phyloP scores from a whole-genome alignment of 192 early-diverging fungal genomes.

The Coemansia asiatica region DNA sequence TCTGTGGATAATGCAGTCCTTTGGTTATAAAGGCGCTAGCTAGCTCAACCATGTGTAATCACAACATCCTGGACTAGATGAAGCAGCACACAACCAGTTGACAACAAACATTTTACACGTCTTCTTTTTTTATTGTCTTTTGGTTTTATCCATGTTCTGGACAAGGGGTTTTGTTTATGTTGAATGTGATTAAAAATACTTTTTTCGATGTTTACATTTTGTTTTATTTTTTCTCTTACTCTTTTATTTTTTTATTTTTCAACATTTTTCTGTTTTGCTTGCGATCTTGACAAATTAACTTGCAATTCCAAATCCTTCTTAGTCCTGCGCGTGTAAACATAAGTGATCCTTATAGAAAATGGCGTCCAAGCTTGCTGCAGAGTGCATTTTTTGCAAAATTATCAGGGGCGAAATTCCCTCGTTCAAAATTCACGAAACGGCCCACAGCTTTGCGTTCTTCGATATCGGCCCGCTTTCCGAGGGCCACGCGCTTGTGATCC shows the following conservation, averaged over 20 bases:
- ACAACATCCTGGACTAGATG: too few relatives aligned
- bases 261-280: background rate
- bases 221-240: background rate
- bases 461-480: slow-evolving; percentile 77
- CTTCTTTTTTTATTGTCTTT: background rate
- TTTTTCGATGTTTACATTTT: too few relatives aligned
- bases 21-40: background rate
- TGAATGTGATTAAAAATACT: too few relatives aligned
- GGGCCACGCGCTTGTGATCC: slow-evolving; percentile 65
- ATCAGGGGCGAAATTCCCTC: slow-evolving; percentile 82
- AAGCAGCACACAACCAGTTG: background rate
- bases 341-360: too few relatives aligned
- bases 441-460: slow-evolving; percentile 75
- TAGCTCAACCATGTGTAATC: too few relatives aligned
- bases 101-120: background rate
- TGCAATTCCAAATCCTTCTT: background rate
- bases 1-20: too few relatives aligned
- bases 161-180: too few relatives aligned
- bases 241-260: slow-evolving; percentile 1
- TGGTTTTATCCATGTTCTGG: background rate
- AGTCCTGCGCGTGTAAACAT: background rate
- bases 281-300: background rate
- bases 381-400: slow-evolving; percentile 94
- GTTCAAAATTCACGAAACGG: slow-evolving; percentile 80
- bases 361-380: slow-evolving; percentile 41